phyloP scores from a whole-genome alignment of 257 asterid species.

The Ajuga chamaepitys region DNA sequence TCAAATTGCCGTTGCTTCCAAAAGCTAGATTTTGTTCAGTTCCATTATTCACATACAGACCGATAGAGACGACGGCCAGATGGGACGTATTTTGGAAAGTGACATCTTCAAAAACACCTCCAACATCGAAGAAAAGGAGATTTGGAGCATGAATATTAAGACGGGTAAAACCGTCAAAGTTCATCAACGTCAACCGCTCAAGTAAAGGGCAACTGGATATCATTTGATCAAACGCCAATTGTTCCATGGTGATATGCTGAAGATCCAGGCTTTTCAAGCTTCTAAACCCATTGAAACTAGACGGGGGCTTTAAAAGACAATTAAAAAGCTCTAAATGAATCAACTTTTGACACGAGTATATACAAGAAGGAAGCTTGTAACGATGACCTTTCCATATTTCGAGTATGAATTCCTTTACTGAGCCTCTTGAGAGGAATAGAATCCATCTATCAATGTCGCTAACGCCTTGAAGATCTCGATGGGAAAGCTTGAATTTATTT shows the following conservation, averaged over 20 bases:
- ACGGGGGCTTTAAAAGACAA: constrained; percentile 75
- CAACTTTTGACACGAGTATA: constrained; percentile 63
- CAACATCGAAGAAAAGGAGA: constrained; percentile 88
- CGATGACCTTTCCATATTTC: constrained; percentile 98
- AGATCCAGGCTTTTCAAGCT: constrained; percentile 88
- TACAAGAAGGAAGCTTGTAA: constrained; percentile 78
- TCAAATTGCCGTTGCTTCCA: constrained; percentile 66
- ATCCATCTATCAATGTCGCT: constrained; percentile 90
- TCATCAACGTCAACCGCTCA: constrained; percentile 86
- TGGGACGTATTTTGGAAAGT: constrained; percentile 56
- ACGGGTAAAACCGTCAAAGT: constrained; percentile 77
- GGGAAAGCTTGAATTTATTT: constrained; percentile 84
- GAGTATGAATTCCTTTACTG: constrained; percentile 70
- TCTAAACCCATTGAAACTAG: constrained; percentile 60
- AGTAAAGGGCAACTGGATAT: constrained; percentile 69
- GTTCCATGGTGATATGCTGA: constrained; percentile 96
- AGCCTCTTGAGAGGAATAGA: constrained; percentile 77
- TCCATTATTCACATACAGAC: constrained; percentile 57
- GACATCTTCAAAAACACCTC: constrained; percentile 81
- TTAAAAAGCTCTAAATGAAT: constrained; percentile 86
- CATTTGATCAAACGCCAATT: constrained; percentile 67
- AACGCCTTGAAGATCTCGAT: constrained; percentile 89
- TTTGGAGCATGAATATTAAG: constrained; percentile 77
- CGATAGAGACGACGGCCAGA: constrained; percentile 78
- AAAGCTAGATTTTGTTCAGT: constrained; percentile 38